Conservation (phyloP, 805 yeast genomes). For the Candida parachauliodes region DNA sequence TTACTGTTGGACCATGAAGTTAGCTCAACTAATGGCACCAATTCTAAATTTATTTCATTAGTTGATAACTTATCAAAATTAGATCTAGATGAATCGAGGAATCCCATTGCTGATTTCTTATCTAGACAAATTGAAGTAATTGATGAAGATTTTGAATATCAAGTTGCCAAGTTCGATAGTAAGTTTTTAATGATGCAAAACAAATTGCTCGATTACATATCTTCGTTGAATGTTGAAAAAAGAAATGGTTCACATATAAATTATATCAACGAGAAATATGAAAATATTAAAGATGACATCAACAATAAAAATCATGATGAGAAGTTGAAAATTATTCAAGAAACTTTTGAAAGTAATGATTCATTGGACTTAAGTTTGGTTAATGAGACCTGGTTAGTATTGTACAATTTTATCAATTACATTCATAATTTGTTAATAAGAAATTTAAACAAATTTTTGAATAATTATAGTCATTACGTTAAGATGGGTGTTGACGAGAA, state of each 20-base stretch:
- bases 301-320: conserved; percentile 21
- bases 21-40: conserved; percentile 2
- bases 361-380: conserved; percentile 38
- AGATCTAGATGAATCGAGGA: conserved; percentile 12
- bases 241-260: conserved; percentile 33
- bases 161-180: conserved; percentile 31
- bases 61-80: conserved; percentile 38
- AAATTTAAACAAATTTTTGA: conserved; percentile 31
- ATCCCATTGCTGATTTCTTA: conserved; percentile 36
- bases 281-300: conserved; percentile 31
- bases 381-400: conserved; percentile 43
- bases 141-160: conserved; percentile 32
- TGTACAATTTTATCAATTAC: conserved; percentile 32
- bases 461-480: conserved; percentile 35
- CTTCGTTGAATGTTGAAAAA: conserved; percentile 28
- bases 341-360: conserved; percentile 35
- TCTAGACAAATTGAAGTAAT: conserved; percentile 28
- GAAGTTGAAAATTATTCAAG: conserved; percentile 23
- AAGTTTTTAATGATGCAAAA: conserved; percentile 36
- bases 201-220: conserved; percentile 33
- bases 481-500: conserved; percentile 25
- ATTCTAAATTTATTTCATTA: conserved; percentile 32
- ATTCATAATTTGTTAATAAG: conserved; percentile 27
- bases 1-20: conserved; percentile 37
- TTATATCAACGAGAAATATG: conserved; percentile 38